phyloP scores from a whole-genome alignment of 352 stramenopile species.

The Phytopythium chamaehyphon region DNA sequence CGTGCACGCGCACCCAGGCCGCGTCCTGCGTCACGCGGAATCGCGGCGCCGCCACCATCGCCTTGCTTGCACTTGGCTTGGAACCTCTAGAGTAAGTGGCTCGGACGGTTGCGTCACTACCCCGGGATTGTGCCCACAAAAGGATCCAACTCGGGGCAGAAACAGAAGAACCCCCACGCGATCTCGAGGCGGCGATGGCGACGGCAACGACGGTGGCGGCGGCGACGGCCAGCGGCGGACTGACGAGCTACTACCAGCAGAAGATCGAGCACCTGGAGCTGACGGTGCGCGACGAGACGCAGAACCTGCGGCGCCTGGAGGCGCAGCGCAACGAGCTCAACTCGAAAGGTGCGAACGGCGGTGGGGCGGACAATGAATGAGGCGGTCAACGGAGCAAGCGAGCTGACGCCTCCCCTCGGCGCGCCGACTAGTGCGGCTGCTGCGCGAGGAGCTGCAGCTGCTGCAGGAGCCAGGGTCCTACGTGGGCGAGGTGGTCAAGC shows the following conservation, averaged over 20 bases:
- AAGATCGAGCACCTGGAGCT: slow-evolving; percentile 96
- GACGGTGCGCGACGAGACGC: slow-evolving; percentile 91
- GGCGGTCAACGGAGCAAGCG: no score
- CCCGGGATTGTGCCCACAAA: no score
- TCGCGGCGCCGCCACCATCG: slow-evolving; percentile 75
- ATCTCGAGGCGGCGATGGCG: no score
- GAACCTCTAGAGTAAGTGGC: no score
- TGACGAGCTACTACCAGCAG: slow-evolving; percentile 92
- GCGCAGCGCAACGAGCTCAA: slow-evolving; percentile 99
- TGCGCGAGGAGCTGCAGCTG: slow-evolving; percentile 98
- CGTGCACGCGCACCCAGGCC: slow-evolving; percentile 81
- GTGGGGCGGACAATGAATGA: no score
- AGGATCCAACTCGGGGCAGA: neutral
- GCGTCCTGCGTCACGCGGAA: slow-evolving; percentile 85
- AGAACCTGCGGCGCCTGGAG: slow-evolving; percentile 97
- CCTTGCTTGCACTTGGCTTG: no score
- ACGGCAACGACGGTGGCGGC: slow-evolving; percentile 23
- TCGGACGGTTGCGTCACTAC: no score
- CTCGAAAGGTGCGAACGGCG: slow-evolving; percentile 84
- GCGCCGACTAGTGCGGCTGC: slow-evolving; percentile 93
- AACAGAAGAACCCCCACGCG: no score
- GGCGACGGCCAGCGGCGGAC: slow-evolving; percentile 34
- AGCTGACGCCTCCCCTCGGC: neutral
- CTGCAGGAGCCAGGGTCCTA: slow-evolving; percentile 98
- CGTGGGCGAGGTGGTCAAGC: slow-evolving; percentile 99